Evolutionary conservation across 208 protist species (phyloP).

Genomic region (Angomonas ambiguus): DNA sequence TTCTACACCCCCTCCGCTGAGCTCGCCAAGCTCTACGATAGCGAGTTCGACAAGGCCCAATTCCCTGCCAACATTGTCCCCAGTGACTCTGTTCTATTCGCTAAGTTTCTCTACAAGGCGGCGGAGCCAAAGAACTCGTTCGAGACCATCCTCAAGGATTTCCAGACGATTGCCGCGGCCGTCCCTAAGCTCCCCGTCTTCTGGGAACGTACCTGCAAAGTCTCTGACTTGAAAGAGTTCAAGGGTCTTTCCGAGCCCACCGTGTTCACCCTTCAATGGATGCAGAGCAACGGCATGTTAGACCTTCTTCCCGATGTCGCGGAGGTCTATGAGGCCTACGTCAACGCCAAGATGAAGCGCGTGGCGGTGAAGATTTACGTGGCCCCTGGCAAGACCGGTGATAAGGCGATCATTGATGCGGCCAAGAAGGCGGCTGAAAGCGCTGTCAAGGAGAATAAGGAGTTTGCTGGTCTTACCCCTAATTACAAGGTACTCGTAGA

Average conservation of each 20-base stretch:
- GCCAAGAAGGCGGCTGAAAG: constrained; percentile 74
- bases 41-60: constrained; percentile 77
- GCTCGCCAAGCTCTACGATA: constrained; percentile 84
- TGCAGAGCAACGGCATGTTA: constrained; percentile 89
- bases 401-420: constrained; percentile 35
- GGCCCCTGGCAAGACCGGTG: constrained; percentile 50
- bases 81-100: constrained; percentile 85
- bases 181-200: constrained; percentile 78
- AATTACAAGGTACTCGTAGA: constrained; percentile 80
- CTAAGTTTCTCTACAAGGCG: constrained; percentile 89
- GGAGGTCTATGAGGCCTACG: constrained; percentile 84
- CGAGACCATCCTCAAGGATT: constrained; percentile 74
- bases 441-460: constrained; percentile 57
- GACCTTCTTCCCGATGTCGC: constrained; percentile 77
- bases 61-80: constrained; percentile 82
- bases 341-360: constrained; percentile 84
- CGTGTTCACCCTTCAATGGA: constrained; percentile 87
- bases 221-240: constrained; percentile 76
- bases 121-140: constrained; percentile 59
- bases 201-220: constrained; percentile 76
- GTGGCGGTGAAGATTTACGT: constrained; percentile 83
- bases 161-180: constrained; percentile 61
- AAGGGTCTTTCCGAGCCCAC: constrained; percentile 71
- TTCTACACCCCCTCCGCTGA: constrained; percentile 86
- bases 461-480: constrained; percentile 58